Evolutionary conservation across 176 grass and related monocot genomes (phyloP).

Genomic region (Juncus inflexus): DNA sequence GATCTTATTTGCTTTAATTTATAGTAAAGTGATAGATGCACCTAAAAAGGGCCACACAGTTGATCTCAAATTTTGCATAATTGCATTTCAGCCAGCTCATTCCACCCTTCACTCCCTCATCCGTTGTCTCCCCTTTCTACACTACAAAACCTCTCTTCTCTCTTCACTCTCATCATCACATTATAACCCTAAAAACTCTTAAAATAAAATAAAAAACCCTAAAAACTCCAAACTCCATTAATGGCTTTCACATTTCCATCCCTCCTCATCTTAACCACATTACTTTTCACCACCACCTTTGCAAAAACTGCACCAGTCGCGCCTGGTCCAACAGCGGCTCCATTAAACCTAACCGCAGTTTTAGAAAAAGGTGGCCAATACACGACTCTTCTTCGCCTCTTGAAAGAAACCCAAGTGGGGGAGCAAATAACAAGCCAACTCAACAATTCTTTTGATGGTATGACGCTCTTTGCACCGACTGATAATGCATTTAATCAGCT

Average conservation of each 20-base stretch:
- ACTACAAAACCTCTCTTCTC: constrained; percentile 22
- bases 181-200: not conserved
- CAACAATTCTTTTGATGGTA: constrained; percentile 62
- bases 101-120: not conserved
- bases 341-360: constrained; percentile 57
- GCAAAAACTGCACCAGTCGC: constrained; percentile 23
- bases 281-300: not conserved
- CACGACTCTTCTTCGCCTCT: constrained; percentile 59
- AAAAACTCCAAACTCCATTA: not conserved
- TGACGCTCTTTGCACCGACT: constrained; percentile 83
- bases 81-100: constrained; percentile 27
- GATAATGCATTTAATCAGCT: constrained; percentile 89
- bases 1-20: constrained; percentile 5
- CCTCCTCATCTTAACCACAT: constrained; percentile 11
- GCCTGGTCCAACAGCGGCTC: constrained; percentile 18
- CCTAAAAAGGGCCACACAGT: not conserved
- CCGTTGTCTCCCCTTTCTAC: not conserved
- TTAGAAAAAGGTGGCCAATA: constrained; percentile 72
- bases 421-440: constrained; percentile 79
- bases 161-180: not conserved
- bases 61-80: constrained; percentile 2
- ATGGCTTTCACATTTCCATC: constrained; percentile 5
- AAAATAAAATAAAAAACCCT: constrained; percentile 2
- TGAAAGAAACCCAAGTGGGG: constrained; percentile 70
- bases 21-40: constrained; percentile 15